Percentiles rank a stretch among this genome's conserved stretches.
Conservation (phyloP, 345 rosid genomes). For the Mallotus nudiflorus region DNA sequence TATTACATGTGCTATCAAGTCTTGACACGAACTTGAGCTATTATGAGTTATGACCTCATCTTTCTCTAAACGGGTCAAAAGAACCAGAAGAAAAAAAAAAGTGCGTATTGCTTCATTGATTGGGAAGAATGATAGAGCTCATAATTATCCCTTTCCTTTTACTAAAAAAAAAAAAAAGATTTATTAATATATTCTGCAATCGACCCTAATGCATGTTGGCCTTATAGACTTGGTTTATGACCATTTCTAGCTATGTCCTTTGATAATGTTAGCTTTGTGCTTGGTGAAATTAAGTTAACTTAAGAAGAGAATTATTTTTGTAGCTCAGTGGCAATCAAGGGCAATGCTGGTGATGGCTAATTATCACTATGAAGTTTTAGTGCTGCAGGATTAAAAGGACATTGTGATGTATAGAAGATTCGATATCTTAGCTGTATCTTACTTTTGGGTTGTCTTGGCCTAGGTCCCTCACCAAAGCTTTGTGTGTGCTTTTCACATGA, state of each 20-base stretch:
- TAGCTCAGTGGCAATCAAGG: background rate
- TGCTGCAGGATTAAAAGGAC: background rate
- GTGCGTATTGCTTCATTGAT: background rate
- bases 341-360: background rate
- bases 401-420: constrained; percentile 2
- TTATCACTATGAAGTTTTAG: background rate
- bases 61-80: background rate
- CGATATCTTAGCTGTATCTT: background rate
- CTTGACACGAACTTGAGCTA: constrained; percentile 7
- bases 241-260: no score
- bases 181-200: no score
- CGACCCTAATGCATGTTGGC: no score
- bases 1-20: background rate
- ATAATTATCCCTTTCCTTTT: background rate
- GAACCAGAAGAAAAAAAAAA: background rate
- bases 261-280: no score
- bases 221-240: no score
- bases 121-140: background rate
- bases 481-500: constrained; percentile 1
- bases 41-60: background rate
- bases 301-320: no score
- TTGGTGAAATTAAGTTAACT: background rate
- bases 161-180: background rate
- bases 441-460: background rate
- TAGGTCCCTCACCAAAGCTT: constrained; percentile 4